Conservation (phyloP, 495 filamentous ascomycete species). For the Tuber brumale region DNA sequence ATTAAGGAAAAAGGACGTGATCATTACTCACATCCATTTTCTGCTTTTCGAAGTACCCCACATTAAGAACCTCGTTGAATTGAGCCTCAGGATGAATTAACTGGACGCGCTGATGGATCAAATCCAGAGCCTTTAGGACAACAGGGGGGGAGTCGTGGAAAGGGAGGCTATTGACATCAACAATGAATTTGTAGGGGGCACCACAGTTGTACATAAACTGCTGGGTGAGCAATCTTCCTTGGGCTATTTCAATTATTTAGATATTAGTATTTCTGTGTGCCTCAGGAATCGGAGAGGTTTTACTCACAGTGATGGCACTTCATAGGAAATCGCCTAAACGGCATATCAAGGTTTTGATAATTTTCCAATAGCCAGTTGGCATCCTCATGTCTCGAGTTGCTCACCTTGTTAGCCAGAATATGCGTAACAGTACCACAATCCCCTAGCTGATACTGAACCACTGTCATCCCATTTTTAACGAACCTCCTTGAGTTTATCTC, state of each 20-base stretch:
- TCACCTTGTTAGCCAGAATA: constrained; percentile 51
- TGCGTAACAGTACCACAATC: constrained; percentile 57
- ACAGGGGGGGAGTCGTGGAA: constrained; percentile 57
- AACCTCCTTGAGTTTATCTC: constrained; percentile 29
- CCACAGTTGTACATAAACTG: constrained; percentile 74
- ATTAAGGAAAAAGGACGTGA: not conserved
- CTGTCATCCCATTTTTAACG: constrained; percentile 35
- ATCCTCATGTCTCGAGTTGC: constrained; percentile 51
- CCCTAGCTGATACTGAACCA: constrained; percentile 43
- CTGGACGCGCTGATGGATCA: constrained; percentile 30
- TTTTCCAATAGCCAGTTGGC: constrained; percentile 58
- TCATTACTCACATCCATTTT: constrained; percentile 57
- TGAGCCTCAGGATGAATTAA: constrained; percentile 36
- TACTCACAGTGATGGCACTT: constrained; percentile 45
- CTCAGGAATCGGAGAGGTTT: not conserved
- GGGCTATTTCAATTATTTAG: constrained; percentile 31
- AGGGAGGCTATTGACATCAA: constrained; percentile 55
- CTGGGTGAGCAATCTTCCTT: constrained; percentile 51
- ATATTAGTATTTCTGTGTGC: not conserved
- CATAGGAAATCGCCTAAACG: constrained; percentile 53
- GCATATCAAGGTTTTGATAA: constrained; percentile 56
- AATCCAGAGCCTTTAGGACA: constrained; percentile 51
- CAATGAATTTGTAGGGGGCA: constrained; percentile 75
- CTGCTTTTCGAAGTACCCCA: constrained; percentile 68
- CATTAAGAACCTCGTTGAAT: constrained; percentile 69